Percentiles rank a stretch among this genome's conserved stretches.
Conservation (phyloP, 2,329 filamentous ascomycete species). For the Lachnellula willkommii region DNA sequence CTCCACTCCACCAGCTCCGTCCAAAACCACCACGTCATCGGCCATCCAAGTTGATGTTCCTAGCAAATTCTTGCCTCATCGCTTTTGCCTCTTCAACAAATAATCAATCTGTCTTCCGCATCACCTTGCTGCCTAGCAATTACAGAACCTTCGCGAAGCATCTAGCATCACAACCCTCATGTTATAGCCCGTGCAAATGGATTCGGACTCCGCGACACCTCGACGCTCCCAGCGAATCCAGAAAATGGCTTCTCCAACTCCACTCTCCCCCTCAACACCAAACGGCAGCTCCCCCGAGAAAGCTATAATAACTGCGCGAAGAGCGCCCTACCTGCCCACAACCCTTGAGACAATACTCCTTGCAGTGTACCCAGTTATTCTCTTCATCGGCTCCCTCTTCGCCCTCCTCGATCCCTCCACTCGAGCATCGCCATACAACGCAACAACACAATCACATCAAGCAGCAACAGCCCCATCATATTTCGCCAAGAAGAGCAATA, state of each 20-base stretch:
- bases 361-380: slow-evolving; percentile 67
- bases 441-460: slow-evolving; percentile 56
- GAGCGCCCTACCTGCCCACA: slow-evolving; percentile 62
- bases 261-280: slow-evolving; percentile 9
- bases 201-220: slow-evolving; percentile 24
- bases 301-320: slow-evolving; percentile 16
- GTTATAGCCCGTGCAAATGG: slow-evolving; percentile 25
- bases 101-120: slow-evolving; percentile 18
- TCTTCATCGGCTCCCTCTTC: slow-evolving; percentile 78
- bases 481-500: slow-evolving; percentile 88
- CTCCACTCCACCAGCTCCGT: too few species aligned
- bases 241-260: slow-evolving; percentile 16
- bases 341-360: slow-evolving; percentile 61
- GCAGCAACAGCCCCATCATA: slow-evolving; percentile 65
- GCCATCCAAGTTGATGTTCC: background rate
- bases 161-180: slow-evolving; percentile 11
- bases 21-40: slow-evolving; percentile 12
- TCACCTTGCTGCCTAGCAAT: slow-evolving; percentile 11
- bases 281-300: slow-evolving; percentile 4
- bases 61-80: background rate
- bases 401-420: slow-evolving; percentile 69
- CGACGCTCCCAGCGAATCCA: slow-evolving; percentile 27
- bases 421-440: slow-evolving; percentile 58
- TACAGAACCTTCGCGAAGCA: slow-evolving; percentile 11
- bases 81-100: slow-evolving; percentile 5